These are phyloP conservation scores for Exidia glandulosa DNA, from an alignment of 768 basidiomycete species.

Conservation along the genomic window DNA sequence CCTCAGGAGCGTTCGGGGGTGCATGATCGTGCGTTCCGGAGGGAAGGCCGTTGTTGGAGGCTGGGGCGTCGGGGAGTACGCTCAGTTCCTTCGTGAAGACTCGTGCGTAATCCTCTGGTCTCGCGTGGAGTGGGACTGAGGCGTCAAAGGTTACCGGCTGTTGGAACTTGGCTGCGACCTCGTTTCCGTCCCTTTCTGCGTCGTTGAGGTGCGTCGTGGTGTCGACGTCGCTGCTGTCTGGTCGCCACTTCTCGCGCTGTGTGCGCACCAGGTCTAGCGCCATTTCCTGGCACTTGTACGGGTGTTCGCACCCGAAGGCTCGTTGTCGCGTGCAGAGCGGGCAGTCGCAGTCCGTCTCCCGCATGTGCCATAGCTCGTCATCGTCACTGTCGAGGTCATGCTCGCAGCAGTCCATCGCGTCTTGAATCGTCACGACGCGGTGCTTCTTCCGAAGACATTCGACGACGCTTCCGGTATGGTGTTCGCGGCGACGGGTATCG, in stretches of 20 bases:
- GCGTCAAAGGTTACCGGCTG: background rate
- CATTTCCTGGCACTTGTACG: background rate
- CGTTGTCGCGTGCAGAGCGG: background rate
- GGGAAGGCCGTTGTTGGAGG: background rate
- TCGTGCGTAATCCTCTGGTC: background rate
- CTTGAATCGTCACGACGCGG: background rate
- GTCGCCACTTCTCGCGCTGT: background rate
- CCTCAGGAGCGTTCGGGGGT: background rate
- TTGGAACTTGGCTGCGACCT: background rate
- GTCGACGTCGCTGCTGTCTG: background rate
- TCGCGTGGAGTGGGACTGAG: background rate
- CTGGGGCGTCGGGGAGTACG: background rate
- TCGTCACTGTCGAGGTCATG: background rate
- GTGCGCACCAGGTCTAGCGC: background rate
- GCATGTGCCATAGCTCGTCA: background rate
- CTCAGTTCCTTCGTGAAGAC: background rate
- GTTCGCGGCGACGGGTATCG: background rate
- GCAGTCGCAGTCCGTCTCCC: background rate
- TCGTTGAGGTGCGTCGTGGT: background rate
- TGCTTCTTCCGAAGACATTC: background rate
- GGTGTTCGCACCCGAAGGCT: background rate
- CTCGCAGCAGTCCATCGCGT: background rate
- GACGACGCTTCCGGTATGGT: background rate
- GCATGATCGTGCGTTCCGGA: no score
- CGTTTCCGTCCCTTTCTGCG: background rate